These are phyloP conservation scores for Amphibolis antarctica DNA, from an alignment of 106 monocot genomes.

Conservation along the genomic window DNA sequence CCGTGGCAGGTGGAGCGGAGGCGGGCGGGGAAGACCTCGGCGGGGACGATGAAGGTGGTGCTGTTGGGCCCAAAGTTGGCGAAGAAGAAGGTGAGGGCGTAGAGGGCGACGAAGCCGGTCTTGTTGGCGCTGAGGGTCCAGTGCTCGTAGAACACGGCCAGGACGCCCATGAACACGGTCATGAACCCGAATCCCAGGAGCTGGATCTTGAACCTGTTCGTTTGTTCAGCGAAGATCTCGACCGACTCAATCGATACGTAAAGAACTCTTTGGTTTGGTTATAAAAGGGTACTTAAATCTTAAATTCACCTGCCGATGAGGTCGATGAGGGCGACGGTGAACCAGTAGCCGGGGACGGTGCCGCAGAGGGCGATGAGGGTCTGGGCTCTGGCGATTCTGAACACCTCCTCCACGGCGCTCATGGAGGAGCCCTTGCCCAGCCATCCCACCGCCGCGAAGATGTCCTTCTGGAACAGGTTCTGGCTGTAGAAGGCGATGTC, in stretches of 20 bases:
- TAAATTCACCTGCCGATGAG: too few relatives aligned
- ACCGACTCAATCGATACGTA: too few relatives aligned
- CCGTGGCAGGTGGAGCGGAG: constrained; percentile 71
- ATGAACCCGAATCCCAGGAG: constrained; percentile 39
- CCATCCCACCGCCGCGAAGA: constrained; percentile 62
- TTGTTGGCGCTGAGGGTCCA: constrained; percentile 40
- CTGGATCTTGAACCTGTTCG: constrained; percentile 62
- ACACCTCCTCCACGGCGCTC: constrained; percentile 72
- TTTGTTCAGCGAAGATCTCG: too few relatives aligned
- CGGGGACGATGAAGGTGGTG: constrained; percentile 80
- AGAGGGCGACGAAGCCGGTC: constrained; percentile 55
- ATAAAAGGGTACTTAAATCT: too few relatives aligned
- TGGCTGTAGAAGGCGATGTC: constrained; percentile 22
- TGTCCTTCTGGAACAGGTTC: constrained; percentile 78
- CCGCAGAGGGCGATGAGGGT: constrained; percentile 64
- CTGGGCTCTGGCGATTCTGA: constrained; percentile 52
- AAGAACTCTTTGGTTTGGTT: too few relatives aligned
- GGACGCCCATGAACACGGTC: constrained; percentile 58
- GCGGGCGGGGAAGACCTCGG: constrained; percentile 68
- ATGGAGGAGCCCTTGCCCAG: constrained; percentile 57
- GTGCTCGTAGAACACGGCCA: constrained; percentile 52
- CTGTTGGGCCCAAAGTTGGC: constrained; percentile 85
- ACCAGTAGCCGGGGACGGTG: constrained; percentile 80
- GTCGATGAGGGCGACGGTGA: constrained; percentile 65
- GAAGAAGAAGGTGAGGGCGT: constrained; percentile 77